Evolutionary conservation across 768 basidiomycete genomes (phyloP).

Genomic region (Tulasnella sp.): DNA sequence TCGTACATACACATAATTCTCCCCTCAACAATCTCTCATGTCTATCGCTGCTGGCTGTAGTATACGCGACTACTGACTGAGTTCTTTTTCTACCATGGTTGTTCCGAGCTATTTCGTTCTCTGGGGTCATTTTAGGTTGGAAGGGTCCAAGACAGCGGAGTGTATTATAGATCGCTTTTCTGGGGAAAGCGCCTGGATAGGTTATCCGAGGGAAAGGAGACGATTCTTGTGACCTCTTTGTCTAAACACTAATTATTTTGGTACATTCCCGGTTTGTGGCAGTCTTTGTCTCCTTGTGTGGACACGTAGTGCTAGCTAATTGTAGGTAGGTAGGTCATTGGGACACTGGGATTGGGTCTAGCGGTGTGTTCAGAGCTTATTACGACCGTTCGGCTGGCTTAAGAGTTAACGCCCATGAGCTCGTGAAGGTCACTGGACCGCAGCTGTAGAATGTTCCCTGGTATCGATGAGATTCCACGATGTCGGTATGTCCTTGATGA

Average conservation of each 20-base stretch:
- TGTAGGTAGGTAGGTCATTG: conserved; percentile 6
- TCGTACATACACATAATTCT: conserved; percentile 1
- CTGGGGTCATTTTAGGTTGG: conserved; percentile 14
- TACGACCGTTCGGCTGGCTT: not conserved
- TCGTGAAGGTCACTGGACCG: conserved; percentile 1
- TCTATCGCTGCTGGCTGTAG: not conserved
- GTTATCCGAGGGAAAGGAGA: conserved; percentile 8
- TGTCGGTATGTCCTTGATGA: conserved; percentile 7
- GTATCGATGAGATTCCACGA: conserved; percentile 17
- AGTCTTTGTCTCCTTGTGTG: not conserved
- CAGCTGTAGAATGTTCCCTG: not conserved
- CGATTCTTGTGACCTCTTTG: conserved; percentile 4
- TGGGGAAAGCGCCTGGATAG: conserved; percentile 11
- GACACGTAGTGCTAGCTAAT: conserved; percentile 12
- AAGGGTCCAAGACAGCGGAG: not conserved
- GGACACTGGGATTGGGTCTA: conserved; percentile 5
- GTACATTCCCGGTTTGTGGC: conserved; percentile 1
- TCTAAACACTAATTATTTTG: conserved; percentile 7
- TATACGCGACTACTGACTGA: conserved; percentile 5
- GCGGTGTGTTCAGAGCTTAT: conserved; percentile 11
- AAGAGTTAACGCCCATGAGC: not conserved
- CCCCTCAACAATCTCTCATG: not conserved
- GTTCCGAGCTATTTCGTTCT: conserved; percentile 9
- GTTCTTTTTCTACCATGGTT: conserved; percentile 16
- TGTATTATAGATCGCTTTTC: conserved; percentile 6